Percentiles rank a stretch among this genome's conserved stretches.
Evolutionary conservation across 179 eudicot genomes (phyloP).

Genomic region (Patellifolia procumbens): DNA sequence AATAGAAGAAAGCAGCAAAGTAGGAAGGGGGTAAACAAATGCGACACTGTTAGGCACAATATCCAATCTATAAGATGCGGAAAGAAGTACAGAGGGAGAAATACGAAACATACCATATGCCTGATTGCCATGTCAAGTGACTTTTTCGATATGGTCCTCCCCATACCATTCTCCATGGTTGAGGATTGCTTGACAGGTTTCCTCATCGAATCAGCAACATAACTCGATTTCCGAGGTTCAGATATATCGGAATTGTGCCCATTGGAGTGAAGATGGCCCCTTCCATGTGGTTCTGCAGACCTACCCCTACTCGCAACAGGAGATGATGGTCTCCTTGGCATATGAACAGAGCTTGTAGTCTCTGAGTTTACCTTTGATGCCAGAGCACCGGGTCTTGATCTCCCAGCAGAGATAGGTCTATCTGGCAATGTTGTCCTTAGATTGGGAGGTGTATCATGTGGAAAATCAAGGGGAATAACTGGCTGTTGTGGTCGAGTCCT

Average conservation of each 20-base stretch:
- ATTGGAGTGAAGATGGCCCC: slow-evolving; percentile 49
- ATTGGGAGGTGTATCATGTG: slow-evolving; percentile 92
- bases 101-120: slow-evolving; percentile 70
- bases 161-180: slow-evolving; percentile 68
- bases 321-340: slow-evolving; percentile 70
- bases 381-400: slow-evolving; percentile 77
- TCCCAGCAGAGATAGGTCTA: slow-evolving; percentile 91
- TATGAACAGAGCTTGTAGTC: slow-evolving; percentile 41
- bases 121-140: slow-evolving; percentile 93
- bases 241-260: slow-evolving; percentile 50
- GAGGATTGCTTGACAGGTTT: slow-evolving; percentile 57
- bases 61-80: slow-evolving; percentile 13
- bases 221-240: slow-evolving; percentile 55
- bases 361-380: slow-evolving; percentile 59
- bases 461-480: slow-evolving; percentile 68
- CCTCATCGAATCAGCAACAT: slow-evolving; percentile 55
- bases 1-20: not conserved
- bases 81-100: not conserved
- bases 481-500: slow-evolving; percentile 71
- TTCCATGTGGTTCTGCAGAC: slow-evolving; percentile 58
- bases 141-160: slow-evolving; percentile 91
- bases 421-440: slow-evolving; percentile 79
- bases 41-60: not conserved
- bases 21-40: not conserved
- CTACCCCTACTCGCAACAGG: slow-evolving; percentile 72